A percentile compares a stretch with the other conserved stretches of the same genome.
These are phyloP conservation scores for Chrysanthemum makinoi DNA, from an alignment of 129 eudicot genomes.

Conservation along the genomic window DNA sequence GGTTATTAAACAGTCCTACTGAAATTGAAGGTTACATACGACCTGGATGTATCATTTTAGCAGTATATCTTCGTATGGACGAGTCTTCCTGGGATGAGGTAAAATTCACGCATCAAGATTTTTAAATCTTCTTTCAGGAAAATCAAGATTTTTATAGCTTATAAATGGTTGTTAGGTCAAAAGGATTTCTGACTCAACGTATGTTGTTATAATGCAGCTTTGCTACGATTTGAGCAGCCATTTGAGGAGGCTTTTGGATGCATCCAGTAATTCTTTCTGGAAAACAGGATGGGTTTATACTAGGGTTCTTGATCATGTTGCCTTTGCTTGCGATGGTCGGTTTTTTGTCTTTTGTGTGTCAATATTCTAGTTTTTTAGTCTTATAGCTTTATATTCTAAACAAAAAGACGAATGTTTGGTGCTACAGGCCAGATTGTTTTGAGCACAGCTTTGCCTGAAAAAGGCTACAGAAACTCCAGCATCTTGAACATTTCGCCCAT, in stretches of 20 bases:
- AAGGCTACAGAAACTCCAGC: conserved; percentile 40
- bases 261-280: conserved; percentile 76
- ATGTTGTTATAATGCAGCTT: conserved; percentile 50
- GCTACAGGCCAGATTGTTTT: conserved; percentile 78
- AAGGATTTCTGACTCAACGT: neutral
- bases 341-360: conserved; percentile 1
- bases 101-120: conserved; percentile 15
- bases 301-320: conserved; percentile 68
- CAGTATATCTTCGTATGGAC: conserved; percentile 79
- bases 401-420: conserved; percentile 3
- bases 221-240: conserved; percentile 57
- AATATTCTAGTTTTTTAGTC: neutral
- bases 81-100: conserved; percentile 86
- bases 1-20: conserved; percentile 88
- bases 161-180: neutral
- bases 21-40: conserved; percentile 95
- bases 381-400: neutral
- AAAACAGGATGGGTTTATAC: conserved; percentile 88
- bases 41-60: conserved; percentile 88
- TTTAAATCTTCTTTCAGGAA: neutral
- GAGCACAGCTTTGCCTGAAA: conserved; percentile 59
- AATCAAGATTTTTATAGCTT: conserved; percentile 5
- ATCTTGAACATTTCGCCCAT: conserved; percentile 74
- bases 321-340: conserved; percentile 75
- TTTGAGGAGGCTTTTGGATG: conserved; percentile 75